Base-by-base conservation (phyloP, 768 basidiomycete species). In the Serendipita sp. region DNA sequence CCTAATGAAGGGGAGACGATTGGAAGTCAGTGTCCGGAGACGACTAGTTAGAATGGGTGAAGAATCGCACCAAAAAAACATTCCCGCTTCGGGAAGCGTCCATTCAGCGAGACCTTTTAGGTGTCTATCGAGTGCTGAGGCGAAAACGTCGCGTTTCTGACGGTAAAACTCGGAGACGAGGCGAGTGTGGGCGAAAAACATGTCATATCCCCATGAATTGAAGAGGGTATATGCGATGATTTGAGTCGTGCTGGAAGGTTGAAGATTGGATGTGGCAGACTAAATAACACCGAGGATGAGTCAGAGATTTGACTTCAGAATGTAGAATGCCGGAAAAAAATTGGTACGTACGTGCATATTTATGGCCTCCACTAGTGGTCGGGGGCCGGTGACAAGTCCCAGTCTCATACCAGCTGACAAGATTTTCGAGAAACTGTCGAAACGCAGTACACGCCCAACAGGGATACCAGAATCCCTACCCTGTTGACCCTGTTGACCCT, bases 361-460 rank as follows among this genome's bases (percentile, higher is more conserved):
- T 58, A 94, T 86, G 1, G 81, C 81, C 56, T 81, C 75, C 17
- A 90, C 69, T 38, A 96, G 74, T 9, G 76, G 71, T 51, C 77
- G 77, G 17, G 93, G 90, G 5, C 88, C 91, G 5, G 85, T 82
- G 2, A 81, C 82, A 69, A 88, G 92, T 5, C 91, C 92, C 64
- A 93, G 77, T 20, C 88, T 82, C 69, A 90, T 81, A 13, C 89
- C 88, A 22, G 84, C 79, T 17, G 83, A 84, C 22, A 85, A 76
- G 44, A 94, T 76, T 75, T 96, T 96, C 62, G 87, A 90, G 61
- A 95, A 77, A 69, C 88, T 90, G 70, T 96, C 93, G 71, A 95
- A 91, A 42, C 93, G 82, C 20, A 95, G 67, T 42, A 95, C 90
- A 13, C 85, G 81, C 2, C 93, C 93, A 24, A 81, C 78, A 67